Percentiles rank a stretch among this genome's conserved stretches.
phyloP scores from a whole-genome alignment of 2,329 filamentous ascomycete species.

The Xylaria sp. region DNA sequence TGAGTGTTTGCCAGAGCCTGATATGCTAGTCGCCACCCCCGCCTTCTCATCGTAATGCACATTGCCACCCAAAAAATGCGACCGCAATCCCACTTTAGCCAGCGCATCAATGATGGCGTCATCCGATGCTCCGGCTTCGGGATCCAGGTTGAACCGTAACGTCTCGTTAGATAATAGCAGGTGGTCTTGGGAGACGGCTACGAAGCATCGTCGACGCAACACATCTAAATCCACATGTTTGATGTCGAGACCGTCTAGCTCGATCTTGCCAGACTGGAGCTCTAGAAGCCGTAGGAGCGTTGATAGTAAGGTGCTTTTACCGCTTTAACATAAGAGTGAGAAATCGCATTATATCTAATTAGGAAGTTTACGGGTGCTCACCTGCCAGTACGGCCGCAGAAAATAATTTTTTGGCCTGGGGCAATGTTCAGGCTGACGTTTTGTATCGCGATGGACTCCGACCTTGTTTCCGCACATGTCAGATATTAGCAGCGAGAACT shows the following conservation, averaged over 20 bases:
- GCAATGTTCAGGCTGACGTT: constrained; percentile 46
- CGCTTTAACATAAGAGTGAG: constrained; percentile 44
- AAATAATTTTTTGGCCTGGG: constrained; percentile 60
- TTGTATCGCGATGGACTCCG: constrained; percentile 42
- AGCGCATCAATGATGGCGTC: constrained; percentile 36
- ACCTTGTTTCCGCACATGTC: constrained; percentile 17
- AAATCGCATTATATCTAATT: not conserved
- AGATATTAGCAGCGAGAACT: not conserved
- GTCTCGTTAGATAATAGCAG: constrained; percentile 44
- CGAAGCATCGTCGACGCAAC: constrained; percentile 47
- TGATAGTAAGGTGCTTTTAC: constrained; percentile 51
- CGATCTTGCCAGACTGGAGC: constrained; percentile 43
- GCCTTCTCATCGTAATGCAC: not conserved
- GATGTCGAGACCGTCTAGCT: constrained; percentile 49
- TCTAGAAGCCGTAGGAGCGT: constrained; percentile 45
- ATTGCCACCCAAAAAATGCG: constrained; percentile 8
- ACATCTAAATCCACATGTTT: constrained; percentile 39
- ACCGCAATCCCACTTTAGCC: not conserved
- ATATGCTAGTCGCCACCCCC: no score
- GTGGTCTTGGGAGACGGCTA: constrained; percentile 50
- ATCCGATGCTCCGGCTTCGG: constrained; percentile 37
- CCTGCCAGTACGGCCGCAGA: constrained; percentile 66
- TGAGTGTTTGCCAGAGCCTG: constrained; percentile 10
- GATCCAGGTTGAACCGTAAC: constrained; percentile 50
- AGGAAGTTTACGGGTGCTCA: constrained; percentile 37